Percentiles rank a stretch among this genome's conserved stretches.
Conservation (phyloP, 140 eudicot species). For the Flaveria floridana region DNA sequence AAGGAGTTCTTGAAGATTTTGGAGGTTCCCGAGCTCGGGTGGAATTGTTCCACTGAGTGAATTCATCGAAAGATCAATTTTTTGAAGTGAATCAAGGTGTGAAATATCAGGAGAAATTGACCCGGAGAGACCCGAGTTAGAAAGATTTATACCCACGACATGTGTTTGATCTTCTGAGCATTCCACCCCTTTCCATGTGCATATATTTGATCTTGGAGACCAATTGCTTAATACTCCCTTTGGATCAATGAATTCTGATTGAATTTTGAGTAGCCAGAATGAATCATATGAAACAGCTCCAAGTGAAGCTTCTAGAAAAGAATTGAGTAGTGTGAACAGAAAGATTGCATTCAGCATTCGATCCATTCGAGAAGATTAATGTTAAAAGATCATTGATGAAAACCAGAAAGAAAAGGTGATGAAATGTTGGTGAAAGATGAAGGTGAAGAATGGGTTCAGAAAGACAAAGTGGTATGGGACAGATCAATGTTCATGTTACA, state of each 20-base stretch:
- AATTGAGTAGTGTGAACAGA: conserved; percentile 37
- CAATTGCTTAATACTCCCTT: conserved; percentile 59
- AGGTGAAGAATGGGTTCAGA: conserved; percentile 32
- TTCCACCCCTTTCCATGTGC: conserved; percentile 78
- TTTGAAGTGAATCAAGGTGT: conserved; percentile 58
- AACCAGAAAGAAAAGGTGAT: conserved; percentile 20
- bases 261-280: conserved; percentile 65
- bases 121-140: conserved; percentile 66
- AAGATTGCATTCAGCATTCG: conserved; percentile 38
- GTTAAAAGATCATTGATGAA: conserved; percentile 25
- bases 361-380: conserved; percentile 38
- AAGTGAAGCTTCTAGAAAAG: conserved; percentile 27
- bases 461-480: conserved; percentile 42
- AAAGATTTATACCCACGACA: conserved; percentile 57
- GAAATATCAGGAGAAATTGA: conserved; percentile 59
- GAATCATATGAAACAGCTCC: conserved; percentile 56
- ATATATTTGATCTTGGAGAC: conserved; percentile 52
- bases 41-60: conserved; percentile 70
- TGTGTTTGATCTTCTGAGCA: conserved; percentile 65
- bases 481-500: conserved; percentile 32
- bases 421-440: conserved; percentile 26
- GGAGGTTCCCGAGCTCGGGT: conserved; percentile 65
- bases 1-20: conserved; percentile 55
- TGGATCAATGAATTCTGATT: conserved; percentile 60
- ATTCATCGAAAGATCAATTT: conserved; percentile 64